Conservation (phyloP, 192 early-diverging fungal species). For the Cetraspora pellucida region DNA sequence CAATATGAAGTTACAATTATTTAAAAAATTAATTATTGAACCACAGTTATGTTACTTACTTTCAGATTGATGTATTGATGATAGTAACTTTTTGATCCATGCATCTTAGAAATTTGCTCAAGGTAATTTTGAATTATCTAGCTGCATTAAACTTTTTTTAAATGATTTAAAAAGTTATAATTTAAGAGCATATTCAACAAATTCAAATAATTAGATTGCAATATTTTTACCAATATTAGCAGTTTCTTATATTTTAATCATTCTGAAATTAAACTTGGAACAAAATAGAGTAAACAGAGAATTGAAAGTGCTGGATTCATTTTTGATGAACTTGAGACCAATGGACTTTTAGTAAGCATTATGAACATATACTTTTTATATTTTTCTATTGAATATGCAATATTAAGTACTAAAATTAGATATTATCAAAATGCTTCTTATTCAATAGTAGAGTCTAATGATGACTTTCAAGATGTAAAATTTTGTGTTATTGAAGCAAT, state of each 20-base stretch:
- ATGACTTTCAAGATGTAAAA: background rate
- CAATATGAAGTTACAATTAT: no score
- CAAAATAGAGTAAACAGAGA: background rate
- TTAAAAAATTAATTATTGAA: background rate
- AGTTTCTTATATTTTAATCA: background rate
- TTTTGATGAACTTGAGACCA: background rate
- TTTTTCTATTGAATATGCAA: background rate
- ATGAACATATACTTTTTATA: background rate
- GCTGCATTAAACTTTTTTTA: background rate
- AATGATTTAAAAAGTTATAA: background rate
- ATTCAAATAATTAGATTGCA: background rate
- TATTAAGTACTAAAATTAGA: background rate
- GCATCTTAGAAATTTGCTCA: background rate
- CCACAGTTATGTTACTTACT: background rate
- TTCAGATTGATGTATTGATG: background rate
- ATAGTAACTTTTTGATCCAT: background rate
- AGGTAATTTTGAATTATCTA: background rate
- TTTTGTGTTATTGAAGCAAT: background rate
- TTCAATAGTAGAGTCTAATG: background rate
- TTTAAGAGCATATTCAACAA: background rate
- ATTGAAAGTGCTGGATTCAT: background rate
- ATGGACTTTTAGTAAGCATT: background rate
- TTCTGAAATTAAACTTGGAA: background rate
- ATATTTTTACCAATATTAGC: background rate
- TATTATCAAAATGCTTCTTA: constrained; percentile 7